Evolutionary conservation across 371 early-diverging fungal genomes (phyloP), one percentile per base, ranked within the genome.

Genomic region (Sporodiniella umbellata): DNA sequence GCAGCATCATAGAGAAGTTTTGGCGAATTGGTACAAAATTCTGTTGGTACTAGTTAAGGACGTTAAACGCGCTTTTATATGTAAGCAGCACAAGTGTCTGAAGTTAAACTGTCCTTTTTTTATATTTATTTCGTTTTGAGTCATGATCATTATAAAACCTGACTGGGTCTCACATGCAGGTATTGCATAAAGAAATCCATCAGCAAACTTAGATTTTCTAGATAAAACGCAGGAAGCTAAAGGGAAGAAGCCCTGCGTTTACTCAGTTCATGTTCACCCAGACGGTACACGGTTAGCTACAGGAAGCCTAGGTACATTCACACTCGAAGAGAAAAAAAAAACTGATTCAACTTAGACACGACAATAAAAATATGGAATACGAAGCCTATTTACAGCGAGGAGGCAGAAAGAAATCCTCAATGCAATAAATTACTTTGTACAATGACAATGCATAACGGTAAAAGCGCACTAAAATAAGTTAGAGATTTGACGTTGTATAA

Each of bases 311-410:
- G 92, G 89, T 28, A 22, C n/a, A 26, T 19, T 2, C 22, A n/a
- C n/a, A n/a, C n/a, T n/a, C n/a, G n/a, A n/a, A n/a, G n/a, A 28
- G 50, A 18, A 47, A 2, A 31, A 18, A 21, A 38, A 19, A 14
- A 10, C 26, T 10, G 42, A 25, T 40, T 38, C 17, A 43, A 42
- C 35, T 24, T 78, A 89, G 93, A 92, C 70, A 77, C 80, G 38
- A 90, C 85, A 49, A 81, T 94, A 44, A 88, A 85, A 55, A 80
- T 95, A 33, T 94, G 95, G 95, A 89, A 80, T 60, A 77, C 84
- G 12, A 71, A 56, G 1, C 80, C 90, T 1, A 78, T 93, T 8
- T 66, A 81, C n/a, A 70, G 84, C 47, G 68, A 71, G 24, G 53
- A 56, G 8, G 69, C 72, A 28, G 84, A 83, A 53, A 28, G 53